A percentile compares a stretch with the other conserved stretches of the same genome.
Evolutionary conservation across 345 rosid species (phyloP).

Genomic region (Euphorbia peplus): DNA sequence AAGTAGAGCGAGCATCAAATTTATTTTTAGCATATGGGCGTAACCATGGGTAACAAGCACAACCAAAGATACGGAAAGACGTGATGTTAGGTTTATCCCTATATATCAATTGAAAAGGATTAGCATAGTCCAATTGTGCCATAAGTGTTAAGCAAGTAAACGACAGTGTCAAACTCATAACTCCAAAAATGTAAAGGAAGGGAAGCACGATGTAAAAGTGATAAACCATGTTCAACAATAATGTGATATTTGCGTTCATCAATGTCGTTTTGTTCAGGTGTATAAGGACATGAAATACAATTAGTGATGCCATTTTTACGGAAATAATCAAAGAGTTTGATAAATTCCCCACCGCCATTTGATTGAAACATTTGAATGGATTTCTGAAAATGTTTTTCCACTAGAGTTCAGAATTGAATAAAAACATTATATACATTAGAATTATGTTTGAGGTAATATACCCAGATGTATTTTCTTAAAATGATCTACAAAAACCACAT

Average conservation of each 20-base stretch:
- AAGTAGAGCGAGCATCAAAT: not conserved
- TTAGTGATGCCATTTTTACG: not conserved
- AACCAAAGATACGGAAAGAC: not conserved
- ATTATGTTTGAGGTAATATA: not conserved
- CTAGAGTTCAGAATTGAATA: not conserved
- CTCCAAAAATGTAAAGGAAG: not conserved
- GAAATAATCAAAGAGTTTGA: not conserved
- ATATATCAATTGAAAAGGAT: not conserved
- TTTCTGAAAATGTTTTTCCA: not conserved
- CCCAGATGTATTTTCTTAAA: not conserved
- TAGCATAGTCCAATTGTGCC: not conserved
- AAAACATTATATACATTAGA: not conserved
- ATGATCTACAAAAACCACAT: not conserved
- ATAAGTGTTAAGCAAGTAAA: not conserved
- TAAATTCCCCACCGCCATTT: not conserved
- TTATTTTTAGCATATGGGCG: not conserved
- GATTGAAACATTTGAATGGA: not conserved
- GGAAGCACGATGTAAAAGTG: not conserved
- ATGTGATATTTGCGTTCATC: not conserved
- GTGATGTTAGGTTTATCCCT: not conserved
- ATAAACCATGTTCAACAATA: not conserved
- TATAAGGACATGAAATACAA: not conserved
- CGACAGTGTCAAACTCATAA: not conserved
- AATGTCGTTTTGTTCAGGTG: not conserved
- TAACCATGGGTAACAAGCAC: not conserved